Percentiles rank a stretch among this genome's conserved stretches.
Evolutionary conservation across 371 early-diverging fungal genomes (phyloP).

Genomic region (Mortierella sp.): DNA sequence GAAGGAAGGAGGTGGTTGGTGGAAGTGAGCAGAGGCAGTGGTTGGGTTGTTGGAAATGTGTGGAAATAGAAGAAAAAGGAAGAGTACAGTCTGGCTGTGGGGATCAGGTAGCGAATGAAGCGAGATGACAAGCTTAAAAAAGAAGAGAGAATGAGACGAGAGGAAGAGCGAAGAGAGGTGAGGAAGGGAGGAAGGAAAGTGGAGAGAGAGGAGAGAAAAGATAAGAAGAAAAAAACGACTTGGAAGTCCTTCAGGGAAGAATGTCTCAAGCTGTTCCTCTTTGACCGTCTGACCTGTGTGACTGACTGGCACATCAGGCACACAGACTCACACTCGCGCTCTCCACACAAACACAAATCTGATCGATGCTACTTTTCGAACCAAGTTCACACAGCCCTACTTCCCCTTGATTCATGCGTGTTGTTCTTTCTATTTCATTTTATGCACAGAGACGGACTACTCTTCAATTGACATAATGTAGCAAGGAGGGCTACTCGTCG

Average conservation of each 20-base stretch:
- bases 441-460: neutral
- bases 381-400: neutral
- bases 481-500: conserved; percentile 9
- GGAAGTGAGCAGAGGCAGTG: neutral
- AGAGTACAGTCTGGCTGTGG: neutral
- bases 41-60: neutral
- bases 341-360: neutral
- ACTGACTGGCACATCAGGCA: neutral
- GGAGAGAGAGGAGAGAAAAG: neutral
- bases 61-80: neutral
- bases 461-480: neutral
- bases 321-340: neutral
- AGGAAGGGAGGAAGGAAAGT: neutral
- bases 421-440: neutral
- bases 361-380: no score
- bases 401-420: neutral
- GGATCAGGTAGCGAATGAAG: neutral
- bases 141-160: neutral
- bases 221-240: neutral
- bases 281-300: neutral
- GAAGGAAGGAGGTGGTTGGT: neutral
- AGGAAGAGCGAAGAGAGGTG: neutral
- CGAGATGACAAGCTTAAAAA: conserved; percentile 1
- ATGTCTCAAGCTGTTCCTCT: neutral
- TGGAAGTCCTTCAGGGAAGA: neutral